Base-by-base conservation (phyloP, 2,329 filamentous ascomycete genomes). In the Blastomyces emzantsi region DNA sequence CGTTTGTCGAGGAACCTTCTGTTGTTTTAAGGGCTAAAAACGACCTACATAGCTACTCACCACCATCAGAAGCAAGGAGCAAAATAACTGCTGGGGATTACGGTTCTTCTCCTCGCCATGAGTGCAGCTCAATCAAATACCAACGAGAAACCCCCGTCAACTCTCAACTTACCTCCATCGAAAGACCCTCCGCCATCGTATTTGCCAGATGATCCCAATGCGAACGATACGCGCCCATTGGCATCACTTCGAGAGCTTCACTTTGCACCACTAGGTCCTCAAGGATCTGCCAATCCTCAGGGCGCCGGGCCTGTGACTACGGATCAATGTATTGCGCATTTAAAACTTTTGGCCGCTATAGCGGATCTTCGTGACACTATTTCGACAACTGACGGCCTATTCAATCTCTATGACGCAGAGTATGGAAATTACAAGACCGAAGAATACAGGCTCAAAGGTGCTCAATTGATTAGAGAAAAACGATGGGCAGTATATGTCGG, bases 401-500 rank as follows among this genome's bases (percentile, higher is more conserved):
- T 87, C 74, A 83, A 82, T 2, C 79, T 92, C 59, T 78, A 77
- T 69, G 83, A 88, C 67, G 72, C 75, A 0, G 78, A 79, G 41
- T 69, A 64, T 6, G 65, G 76, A 15, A 69, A 68, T 60, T 70
- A 70, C 19, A 69, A 73, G n/a, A 71, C 76, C 8, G 73, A 76
- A 1, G 70, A 77, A n/a, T 72, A 72, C 22, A 70, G 69, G 13
- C 73, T 75, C 61, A 76, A 76, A 66, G 75, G 78, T 1, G 75
- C 85, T 17, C 81, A 82, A 62, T 78, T 79, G 60, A 76, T 90
- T 39, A 80, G 85, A 17, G 88, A 91, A 76, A 90, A 90, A 77
- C 79, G 89, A 71, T 92, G 89, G 89, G 83, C 83, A 0, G 71
- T 91, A 11, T 91, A 85, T 71, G 81, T 90, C 5, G 81, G 85